Evolutionary conservation across 202 grass and related monocot species (phyloP).

Genomic region (Thinopyrum obtusiflorum): DNA sequence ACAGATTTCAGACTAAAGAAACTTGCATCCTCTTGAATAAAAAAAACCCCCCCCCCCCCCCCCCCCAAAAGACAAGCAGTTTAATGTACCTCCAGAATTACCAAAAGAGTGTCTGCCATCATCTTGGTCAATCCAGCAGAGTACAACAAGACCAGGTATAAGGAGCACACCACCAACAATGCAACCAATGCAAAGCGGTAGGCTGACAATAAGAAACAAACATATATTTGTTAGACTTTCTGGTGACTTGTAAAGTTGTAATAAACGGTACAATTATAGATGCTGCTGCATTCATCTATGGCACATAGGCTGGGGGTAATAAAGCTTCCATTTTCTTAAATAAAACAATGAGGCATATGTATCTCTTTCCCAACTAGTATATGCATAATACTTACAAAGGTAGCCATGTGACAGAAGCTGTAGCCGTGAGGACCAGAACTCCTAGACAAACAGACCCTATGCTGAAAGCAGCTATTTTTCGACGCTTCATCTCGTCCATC

Average conservation of each 20-base stretch:
- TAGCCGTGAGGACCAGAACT: conserved; percentile 73
- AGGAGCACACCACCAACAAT: conserved; percentile 57
- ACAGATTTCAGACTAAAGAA: neutral
- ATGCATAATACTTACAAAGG: conserved; percentile 53
- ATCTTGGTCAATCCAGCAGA: conserved; percentile 89
- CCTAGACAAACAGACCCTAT: conserved; percentile 71
- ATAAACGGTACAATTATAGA: neutral
- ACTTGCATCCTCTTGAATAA: neutral
- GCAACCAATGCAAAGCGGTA: conserved; percentile 51
- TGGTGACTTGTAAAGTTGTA: neutral
- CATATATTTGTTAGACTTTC: neutral
- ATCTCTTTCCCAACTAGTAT: neutral
- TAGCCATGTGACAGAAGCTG: conserved; percentile 79
- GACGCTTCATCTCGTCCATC: conserved; percentile 60
- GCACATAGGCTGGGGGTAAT: neutral
- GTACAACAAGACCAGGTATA: conserved; percentile 53
- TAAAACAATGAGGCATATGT: neutral
- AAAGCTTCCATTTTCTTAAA: neutral
- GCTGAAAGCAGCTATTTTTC: conserved; percentile 67
- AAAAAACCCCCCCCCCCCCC: too few relatives aligned
- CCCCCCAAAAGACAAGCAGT: neutral
- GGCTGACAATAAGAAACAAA: conserved; percentile 43
- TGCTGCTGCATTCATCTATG: too few relatives aligned
- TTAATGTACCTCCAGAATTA: conserved; percentile 62
- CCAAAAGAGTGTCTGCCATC: conserved; percentile 87